Conservation (phyloP, 176 grass and related monocot genomes). For the Chloris gayana region DNA sequence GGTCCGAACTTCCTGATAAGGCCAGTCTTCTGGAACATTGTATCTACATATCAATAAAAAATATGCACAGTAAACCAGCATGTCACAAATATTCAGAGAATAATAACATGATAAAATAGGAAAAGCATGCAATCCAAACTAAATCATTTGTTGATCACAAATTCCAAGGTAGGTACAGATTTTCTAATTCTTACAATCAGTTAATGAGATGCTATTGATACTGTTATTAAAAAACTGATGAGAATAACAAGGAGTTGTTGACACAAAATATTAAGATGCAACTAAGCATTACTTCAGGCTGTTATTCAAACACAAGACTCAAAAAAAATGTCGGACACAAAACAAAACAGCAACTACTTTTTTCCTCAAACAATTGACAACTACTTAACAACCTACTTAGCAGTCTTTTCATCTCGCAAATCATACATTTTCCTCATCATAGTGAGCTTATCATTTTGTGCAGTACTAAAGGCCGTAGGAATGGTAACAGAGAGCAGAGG, state of each 20-base stretch:
- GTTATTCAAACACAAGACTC: constrained; percentile 6
- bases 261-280: neutral
- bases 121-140: neutral
- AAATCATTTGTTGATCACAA: neutral
- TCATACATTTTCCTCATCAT: neutral
- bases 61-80: neutral
- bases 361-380: neutral
- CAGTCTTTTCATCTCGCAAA: neutral
- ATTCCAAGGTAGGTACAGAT: neutral
- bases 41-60: constrained; percentile 52
- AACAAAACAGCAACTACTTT: constrained; percentile 8
- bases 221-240: neutral
- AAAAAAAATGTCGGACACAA: constrained; percentile 4
- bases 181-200: constrained; percentile 2
- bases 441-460: neutral
- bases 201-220: constrained; percentile 13
- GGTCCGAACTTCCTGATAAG: constrained; percentile 78
- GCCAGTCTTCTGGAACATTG: constrained; percentile 89
- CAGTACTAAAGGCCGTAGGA: neutral
- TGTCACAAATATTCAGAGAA: constrained; percentile 27
- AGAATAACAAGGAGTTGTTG: neutral
- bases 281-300: constrained; percentile 5
- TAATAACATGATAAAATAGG: neutral
- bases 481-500: neutral
- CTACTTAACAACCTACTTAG: neutral